phyloP scores from a whole-genome alignment of 169 alveolate species.

The Eimeria zaria region DNA sequence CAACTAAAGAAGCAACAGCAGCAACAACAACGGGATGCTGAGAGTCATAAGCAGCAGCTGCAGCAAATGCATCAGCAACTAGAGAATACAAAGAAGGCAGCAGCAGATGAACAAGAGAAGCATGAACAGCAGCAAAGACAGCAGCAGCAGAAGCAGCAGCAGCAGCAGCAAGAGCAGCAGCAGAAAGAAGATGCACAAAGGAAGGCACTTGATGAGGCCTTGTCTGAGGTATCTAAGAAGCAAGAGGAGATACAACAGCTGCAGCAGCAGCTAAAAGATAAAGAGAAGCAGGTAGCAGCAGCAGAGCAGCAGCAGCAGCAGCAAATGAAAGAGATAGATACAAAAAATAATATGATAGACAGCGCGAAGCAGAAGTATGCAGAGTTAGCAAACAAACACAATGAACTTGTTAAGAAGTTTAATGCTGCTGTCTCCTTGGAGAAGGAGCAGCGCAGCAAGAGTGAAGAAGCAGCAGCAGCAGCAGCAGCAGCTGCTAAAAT shows the following conservation, averaged over 20 bases:
- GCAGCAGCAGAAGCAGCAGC: slow-evolving; percentile 48
- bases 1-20: slow-evolving; percentile 1
- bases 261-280: not conserved
- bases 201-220: not conserved
- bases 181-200: not conserved
- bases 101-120: slow-evolving; percentile 27
- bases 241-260: slow-evolving; percentile 14
- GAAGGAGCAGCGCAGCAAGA: slow-evolving; percentile 67
- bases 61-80: slow-evolving; percentile 20
- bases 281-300: too few relatives aligned
- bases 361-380: slow-evolving; percentile 69
- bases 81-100: not conserved
- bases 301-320: slow-evolving; percentile 47
- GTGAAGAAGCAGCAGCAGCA: slow-evolving; percentile 51
- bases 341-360: slow-evolving; percentile 23
- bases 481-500: slow-evolving; percentile 2
- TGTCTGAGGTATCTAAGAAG: not conserved
- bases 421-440: slow-evolving; percentile 42
- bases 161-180: slow-evolving; percentile 49
- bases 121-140: slow-evolving; percentile 25
- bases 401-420: slow-evolving; percentile 67
- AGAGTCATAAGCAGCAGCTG: slow-evolving; percentile 12
- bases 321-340: slow-evolving; percentile 4
- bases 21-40: not conserved
- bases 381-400: slow-evolving; percentile 66